Base-by-base conservation (phyloP, 2,329 filamentous ascomycete genomes). In the Exophiala lecanii-corni region DNA sequence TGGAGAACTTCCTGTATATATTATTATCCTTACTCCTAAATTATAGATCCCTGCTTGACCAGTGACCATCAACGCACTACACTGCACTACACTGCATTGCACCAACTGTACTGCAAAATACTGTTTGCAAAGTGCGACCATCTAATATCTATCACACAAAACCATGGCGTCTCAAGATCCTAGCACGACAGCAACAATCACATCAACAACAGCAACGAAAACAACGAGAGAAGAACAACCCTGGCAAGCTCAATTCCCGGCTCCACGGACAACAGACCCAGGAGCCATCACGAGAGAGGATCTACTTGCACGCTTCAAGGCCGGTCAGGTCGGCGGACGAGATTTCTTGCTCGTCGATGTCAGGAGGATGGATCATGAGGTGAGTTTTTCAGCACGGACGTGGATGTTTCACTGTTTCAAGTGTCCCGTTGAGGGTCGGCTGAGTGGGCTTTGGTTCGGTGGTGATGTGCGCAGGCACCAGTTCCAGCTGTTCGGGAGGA, bases 311-410 rank as follows among this genome's bases (percentile, higher is more conserved):
- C 62, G 65, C 60, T 47, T 71, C 9, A 56, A 54, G 5, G 56
- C 58, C 10, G 55, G 57, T 34, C 58, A 51, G 39, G 46, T 49
- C 40, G 45, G 51, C 1, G 60, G 60, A 18, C 45, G 51, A 28
- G 52, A 64, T 48, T 72, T 63, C 50, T 52, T 73, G 1, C 56
- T 73, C 6, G 60, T 75, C 9, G 72, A 75, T 51, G 53, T 75
- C 18, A 67, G 72, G 28, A 59, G 69, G 12, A 62, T 54, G 3
- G 70, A 75, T 50, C 63, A 65, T 48, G 67, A 71, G 62, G 70
- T 73, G 59, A 7, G 55, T 17, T 21, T 13, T 26, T 28, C 26
- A 2, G 17, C 38, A 5, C 34, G 21, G 21, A 4, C 23, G 13
- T 9, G n/a, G 26, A 31, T 33, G 35, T 7, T 4, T 20, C 23